Base-by-base conservation (phyloP, 2,329 filamentous ascomycete genomes). In the Myriangium duriaei region DNA sequence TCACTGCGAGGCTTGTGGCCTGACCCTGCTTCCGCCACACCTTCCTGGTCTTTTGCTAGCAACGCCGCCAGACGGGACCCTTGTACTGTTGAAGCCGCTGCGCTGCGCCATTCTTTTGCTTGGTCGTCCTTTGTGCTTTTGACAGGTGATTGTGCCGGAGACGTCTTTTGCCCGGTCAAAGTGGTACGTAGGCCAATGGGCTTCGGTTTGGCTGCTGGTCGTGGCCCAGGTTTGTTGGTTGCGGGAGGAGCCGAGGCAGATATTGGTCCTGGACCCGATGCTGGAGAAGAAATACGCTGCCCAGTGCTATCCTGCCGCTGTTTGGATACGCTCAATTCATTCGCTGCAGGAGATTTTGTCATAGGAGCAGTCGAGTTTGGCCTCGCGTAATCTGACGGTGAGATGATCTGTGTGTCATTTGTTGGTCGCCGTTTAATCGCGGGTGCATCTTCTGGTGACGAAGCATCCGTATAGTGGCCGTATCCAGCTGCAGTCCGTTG, bases 401-500 rank as follows among this genome's bases (percentile, higher is more conserved):
- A 39, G 30, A 33, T 39, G 11, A 39, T 30, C 26, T 33, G 36
- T 9, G 36, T 30, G 24, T 26, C 28, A 2, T 39, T 30, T 19
- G 36, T 28, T n/a, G 32, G 30, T 16, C 15, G 21, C 12, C 36
- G 36, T 11, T 30, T 16, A 10, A 12, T 3, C n/a, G 35, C 32
- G 1, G 30, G 12, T 13, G n/a, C 13, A 13, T 37, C 28, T 11
- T 38, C 32, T 12, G 38, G n/a, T 26, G 21, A 7, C 29, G 34
- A 13, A 9, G 39, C 32, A 78, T 81, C 13, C 11, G 87, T 86
- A 56, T 82, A 95, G 43, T 79, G 79, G 5, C 91, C 91, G 55
- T 96, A 96, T 0, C 88, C 88, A 46, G 87, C 79, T 1, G 87
- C 87, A 1, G 85, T 94, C 47, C 78, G 76, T 17, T 74, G 71